Base-by-base conservation (phyloP, 805 yeast genomes). In the Pichia cabralensis region DNA sequence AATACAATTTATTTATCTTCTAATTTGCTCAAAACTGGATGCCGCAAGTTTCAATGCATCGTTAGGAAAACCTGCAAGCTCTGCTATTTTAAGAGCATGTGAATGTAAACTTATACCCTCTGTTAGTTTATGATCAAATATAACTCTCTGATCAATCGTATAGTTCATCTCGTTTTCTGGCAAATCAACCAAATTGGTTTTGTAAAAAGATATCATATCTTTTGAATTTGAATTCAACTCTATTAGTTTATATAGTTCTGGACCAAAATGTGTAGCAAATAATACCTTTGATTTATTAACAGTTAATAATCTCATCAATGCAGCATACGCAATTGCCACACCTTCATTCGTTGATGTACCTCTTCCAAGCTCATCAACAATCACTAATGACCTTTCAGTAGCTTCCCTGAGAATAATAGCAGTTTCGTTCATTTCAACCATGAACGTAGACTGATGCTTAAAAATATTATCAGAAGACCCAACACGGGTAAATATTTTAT, bases 371-470 rank as follows among this genome's bases (percentile, higher is more conserved):
- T 86, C 96, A 55, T 86, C 96, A 36, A 86, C 62, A 16, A 86
- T 75, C 0, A 89, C 81, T 41, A 86, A 59, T 0, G 95, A 83
- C 23, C 67, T 60, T 1, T 60, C 45, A 0, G 92, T 78, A 8
- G 94, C 79, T 28, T 73, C 69, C 25, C 69, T 61, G 24, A 86
- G 52, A 23, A 86, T 84, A 28, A 64, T 58, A 3, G 84, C 73
- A 3, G 94, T 80, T 52, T 86, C 96, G 26, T 77, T 65, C 95
- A 86, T 84, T 48, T 86, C 96, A 12, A 80, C 83, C 95, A 85
- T 83, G 49, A 86, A 86, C 0, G 96, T 85, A n/a, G 92, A 80
- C 48, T 80, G 72, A 27, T 86, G 86, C 31, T 74, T 68, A 40
- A 72, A 71, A 19, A 86, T 67, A 48, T 84, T 84, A 58, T 86